Base-by-base conservation (phyloP, 441 rosid species). In the Pelargonium fulgidum region DNA sequence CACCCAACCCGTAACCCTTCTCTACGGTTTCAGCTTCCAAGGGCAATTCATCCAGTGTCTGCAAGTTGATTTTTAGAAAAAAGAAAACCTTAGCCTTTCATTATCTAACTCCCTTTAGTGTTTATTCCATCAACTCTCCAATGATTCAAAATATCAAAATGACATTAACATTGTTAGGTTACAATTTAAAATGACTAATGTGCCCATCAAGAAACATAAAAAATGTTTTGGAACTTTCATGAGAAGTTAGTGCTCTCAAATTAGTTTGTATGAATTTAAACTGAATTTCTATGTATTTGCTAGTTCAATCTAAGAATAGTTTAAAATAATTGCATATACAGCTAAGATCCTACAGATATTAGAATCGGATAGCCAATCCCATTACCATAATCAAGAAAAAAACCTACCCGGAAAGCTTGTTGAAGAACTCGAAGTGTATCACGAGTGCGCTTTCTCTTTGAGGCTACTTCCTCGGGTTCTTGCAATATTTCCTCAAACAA, bases 401-500 rank as follows among this genome's bases (percentile, higher is more conserved):
- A 75, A 81, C 88, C 72, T 69, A 92, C 99, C 87, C 90, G 83
- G 79, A 89, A 88, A 65, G 99, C 99, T 77, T 89, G 99, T 74
- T 91, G 99, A 68, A 96, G 98, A 72, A 88, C 87, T 59, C 89
- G 78, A 50, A 96, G 96, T 58, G 88, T 85, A 75, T 93, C 98
- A 68, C 92, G 86, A 3, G 96, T 91, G 54, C 85, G 94, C 76
- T 92, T 96, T 84, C 99, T 87, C 81, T 85, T 92, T 52, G 69
- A 62, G 39, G 99, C 93, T 59, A 96, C 77, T 79, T 91, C 99
- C 36, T 87, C 96, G 54, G 99, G 93, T 80, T 96, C 99, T 85
- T 92, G 99, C 76, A 96, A 77, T 98, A 96, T 91, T 84, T 96
- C 98, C 80, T 96, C 98, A 68, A 96, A 96, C 77, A 96, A 83